phyloP scores from a whole-genome alignment of 768 basidiomycete genomes.

The Termitomyces titanicus region DNA sequence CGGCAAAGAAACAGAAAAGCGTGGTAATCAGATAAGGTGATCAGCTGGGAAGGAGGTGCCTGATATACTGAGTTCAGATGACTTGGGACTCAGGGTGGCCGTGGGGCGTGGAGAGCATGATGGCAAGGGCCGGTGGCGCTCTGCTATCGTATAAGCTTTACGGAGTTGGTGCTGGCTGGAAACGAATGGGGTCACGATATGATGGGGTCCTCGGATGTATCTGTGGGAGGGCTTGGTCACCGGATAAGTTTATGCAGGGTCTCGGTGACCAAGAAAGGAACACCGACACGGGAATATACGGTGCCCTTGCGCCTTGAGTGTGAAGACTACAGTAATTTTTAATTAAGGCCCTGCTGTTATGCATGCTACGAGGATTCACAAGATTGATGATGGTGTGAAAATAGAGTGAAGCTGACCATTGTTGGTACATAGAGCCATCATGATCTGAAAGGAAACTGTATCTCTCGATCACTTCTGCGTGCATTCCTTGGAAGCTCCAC shows the following conservation, averaged over 20 bases:
- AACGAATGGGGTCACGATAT: background rate
- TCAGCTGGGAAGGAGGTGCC: background rate
- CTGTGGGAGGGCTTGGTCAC: background rate
- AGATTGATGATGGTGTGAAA: background rate
- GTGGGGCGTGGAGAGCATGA: background rate
- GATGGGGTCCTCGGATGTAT: background rate
- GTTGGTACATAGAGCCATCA: no score
- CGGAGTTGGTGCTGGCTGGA: background rate
- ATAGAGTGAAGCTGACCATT: no score
- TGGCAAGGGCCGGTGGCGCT: background rate
- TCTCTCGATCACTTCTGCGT: background rate
- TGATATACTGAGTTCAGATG: background rate
- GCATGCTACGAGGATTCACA: background rate
- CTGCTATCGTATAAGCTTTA: background rate
- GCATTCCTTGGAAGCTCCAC: background rate
- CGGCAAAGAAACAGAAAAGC: background rate
- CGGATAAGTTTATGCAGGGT: background rate
- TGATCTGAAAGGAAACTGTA: background rate
- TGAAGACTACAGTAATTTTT: no score
- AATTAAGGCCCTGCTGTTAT: constrained; percentile 1
- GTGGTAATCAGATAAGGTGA: background rate
- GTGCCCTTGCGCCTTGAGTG: no score
- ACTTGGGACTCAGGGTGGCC: background rate
- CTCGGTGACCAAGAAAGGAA: background rate
- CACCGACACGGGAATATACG: background rate